Evolutionary conservation across 1,139 yeast species (phyloP).

Genomic region (Suhomyces terraborum): DNA sequence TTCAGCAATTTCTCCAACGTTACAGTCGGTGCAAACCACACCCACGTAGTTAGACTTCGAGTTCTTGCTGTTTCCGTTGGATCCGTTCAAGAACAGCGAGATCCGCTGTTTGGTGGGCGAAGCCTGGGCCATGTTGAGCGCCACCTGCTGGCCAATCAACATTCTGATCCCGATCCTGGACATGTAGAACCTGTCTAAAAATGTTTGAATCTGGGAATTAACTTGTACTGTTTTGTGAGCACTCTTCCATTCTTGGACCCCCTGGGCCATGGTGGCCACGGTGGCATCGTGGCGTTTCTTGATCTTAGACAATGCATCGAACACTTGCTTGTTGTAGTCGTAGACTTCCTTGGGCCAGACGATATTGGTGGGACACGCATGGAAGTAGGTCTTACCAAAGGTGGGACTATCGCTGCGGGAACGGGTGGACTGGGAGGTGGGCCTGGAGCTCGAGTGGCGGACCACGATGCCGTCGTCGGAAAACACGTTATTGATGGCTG

Average conservation of each 20-base stretch:
- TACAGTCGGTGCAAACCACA: constrained; percentile 78
- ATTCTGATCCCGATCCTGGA: constrained; percentile 85
- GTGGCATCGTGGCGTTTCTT: constrained; percentile 90
- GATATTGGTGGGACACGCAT: constrained; percentile 52
- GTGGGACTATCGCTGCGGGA: constrained; percentile 31
- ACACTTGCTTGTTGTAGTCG: constrained; percentile 68
- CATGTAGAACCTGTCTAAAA: constrained; percentile 82
- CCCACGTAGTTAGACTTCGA: constrained; percentile 66
- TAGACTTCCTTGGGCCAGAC: constrained; percentile 77
- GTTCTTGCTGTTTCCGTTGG: constrained; percentile 16
- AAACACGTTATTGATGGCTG: constrained; percentile 46
- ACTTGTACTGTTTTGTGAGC: constrained; percentile 50
- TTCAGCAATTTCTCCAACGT: constrained; percentile 74
- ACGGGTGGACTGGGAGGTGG: constrained; percentile 4
- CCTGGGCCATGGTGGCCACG: constrained; percentile 90
- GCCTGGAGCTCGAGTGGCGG: constrained; percentile 20
- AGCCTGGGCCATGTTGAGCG: constrained; percentile 67
- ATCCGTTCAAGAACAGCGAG: constrained; percentile 38
- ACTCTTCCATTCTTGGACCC: constrained; percentile 85
- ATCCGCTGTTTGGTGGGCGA: constrained; percentile 47
- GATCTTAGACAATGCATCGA: constrained; percentile 66
- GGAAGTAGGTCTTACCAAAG: constrained; percentile 59
- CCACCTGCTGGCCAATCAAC: constrained; percentile 88
- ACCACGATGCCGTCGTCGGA: constrained; percentile 56
- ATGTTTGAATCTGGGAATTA: constrained; percentile 70